phyloP scores from a whole-genome alignment of 2,329 filamentous ascomycete species.

The Ophiostoma quercus region DNA sequence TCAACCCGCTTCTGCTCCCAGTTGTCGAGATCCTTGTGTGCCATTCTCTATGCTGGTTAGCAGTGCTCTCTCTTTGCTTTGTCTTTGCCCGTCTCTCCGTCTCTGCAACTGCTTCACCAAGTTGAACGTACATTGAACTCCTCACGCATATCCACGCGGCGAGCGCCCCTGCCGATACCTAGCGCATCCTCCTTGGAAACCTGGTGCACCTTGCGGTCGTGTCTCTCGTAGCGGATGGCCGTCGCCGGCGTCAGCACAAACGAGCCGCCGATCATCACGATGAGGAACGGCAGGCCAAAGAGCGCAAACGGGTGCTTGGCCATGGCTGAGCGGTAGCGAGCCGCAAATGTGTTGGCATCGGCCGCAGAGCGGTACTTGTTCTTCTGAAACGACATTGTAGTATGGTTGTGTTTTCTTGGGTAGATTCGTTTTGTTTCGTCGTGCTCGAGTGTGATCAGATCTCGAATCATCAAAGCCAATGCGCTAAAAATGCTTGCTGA shows the following conservation, averaged over 20 bases:
- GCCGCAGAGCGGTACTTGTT: conserved; percentile 66
- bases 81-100: not conserved
- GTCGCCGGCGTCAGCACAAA: conserved; percentile 94
- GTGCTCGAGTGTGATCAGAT: not conserved
- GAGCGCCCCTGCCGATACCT: conserved; percentile 64
- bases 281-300: conserved; percentile 89
- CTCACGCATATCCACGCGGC: conserved; percentile 73
- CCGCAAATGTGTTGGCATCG: conserved; percentile 63
- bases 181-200: conserved; percentile 82
- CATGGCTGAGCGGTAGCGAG: conserved; percentile 70
- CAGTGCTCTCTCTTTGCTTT: not conserved
- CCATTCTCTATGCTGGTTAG: conserved; percentile 54
- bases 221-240: conserved; percentile 85
- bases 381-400: conserved; percentile 49
- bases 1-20: conserved; percentile 97
- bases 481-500: not conserved
- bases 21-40: conserved; percentile 84
- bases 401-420: not conserved
- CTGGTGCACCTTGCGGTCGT: conserved; percentile 84
- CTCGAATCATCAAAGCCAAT: not conserved
- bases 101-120: not conserved
- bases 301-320: conserved; percentile 79
- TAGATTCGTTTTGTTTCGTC: not conserved
- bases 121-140: conserved; percentile 69
- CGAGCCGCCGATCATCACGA: conserved; percentile 82